These are phyloP conservation scores for Nigrospora oryzae DNA, from an alignment of 2,329 filamentous ascomycete species.

Conservation along the genomic window DNA sequence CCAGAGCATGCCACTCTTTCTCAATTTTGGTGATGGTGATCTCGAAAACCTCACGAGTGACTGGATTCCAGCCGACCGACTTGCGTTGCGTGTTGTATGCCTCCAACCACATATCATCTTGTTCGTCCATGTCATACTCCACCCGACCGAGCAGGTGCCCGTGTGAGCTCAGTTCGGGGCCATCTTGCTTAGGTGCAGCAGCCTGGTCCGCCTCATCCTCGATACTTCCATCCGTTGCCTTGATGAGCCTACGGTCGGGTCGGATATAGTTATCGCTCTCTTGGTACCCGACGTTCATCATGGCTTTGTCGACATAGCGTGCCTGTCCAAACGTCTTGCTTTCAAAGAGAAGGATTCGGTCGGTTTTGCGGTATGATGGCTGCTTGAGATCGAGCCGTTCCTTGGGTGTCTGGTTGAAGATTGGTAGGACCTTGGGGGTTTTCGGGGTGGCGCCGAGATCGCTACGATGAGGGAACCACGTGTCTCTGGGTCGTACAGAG, in stretches of 20 bases:
- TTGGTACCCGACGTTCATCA: slow-evolving; percentile 94
- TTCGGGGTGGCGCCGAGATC: slow-evolving; percentile 39
- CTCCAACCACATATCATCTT: slow-evolving; percentile 94
- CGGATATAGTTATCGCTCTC: slow-evolving; percentile 84
- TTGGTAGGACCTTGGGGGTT: slow-evolving; percentile 60
- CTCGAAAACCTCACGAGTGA: slow-evolving; percentile 91
- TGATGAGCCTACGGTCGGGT: slow-evolving; percentile 64
- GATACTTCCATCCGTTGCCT: slow-evolving; percentile 48
- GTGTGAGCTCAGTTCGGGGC: slow-evolving; percentile 34
- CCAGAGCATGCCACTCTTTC: slow-evolving; percentile 94
- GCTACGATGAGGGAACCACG: slow-evolving; percentile 43
- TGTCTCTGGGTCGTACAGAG: slow-evolving; percentile 38
- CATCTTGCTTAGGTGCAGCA: slow-evolving; percentile 42
- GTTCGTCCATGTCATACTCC: slow-evolving; percentile 99
- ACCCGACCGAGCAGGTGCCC: slow-evolving; percentile 64
- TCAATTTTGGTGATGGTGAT: slow-evolving; percentile 98
- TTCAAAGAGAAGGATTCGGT: slow-evolving; percentile 73
- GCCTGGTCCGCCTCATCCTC: slow-evolving; percentile 50
- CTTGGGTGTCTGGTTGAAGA: slow-evolving; percentile 71
- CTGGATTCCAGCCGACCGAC: slow-evolving; percentile 65
- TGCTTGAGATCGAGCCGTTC: slow-evolving; percentile 71
- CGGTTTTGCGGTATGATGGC: slow-evolving; percentile 67
- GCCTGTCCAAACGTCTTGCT: slow-evolving; percentile 77
- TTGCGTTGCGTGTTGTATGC: slow-evolving; percentile 72
- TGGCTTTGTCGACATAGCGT: slow-evolving; percentile 89